A percentile compares a stretch with the other conserved stretches of the same genome.
Evolutionary conservation across 306 rosid genomes (phyloP).

Genomic region (Gynostemma pentaphyllum): DNA sequence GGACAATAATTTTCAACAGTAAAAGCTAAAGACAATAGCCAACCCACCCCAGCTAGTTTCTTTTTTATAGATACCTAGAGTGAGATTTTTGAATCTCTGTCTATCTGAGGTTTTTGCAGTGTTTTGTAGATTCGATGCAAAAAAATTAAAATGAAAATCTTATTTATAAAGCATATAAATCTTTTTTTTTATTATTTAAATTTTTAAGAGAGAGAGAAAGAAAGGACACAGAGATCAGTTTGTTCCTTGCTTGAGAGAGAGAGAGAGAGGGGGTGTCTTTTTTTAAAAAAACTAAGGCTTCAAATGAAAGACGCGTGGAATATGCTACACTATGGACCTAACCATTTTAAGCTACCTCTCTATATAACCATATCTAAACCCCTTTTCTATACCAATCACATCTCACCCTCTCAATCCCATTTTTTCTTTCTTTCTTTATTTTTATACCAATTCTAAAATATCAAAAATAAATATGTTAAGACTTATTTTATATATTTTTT

Average conservation of each 20-base stretch:
- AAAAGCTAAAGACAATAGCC: too few species aligned
- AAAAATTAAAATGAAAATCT: too few species aligned
- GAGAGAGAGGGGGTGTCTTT: neutral
- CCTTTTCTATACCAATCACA: too few species aligned
- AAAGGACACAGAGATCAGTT: too few species aligned
- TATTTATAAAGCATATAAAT: too few species aligned
- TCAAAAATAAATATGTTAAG: too few species aligned
- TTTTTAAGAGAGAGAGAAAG: neutral
- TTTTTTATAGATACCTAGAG: neutral
- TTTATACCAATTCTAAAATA: too few species aligned
- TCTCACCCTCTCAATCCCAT: too few species aligned
- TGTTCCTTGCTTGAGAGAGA: neutral
- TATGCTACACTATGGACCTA: neutral
- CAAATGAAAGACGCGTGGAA: constrained; percentile 3
- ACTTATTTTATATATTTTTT: too few species aligned
- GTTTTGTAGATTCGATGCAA: constrained; percentile 31
- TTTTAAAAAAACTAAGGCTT: neutral
- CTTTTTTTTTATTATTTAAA: neutral
- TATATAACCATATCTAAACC: too few species aligned
- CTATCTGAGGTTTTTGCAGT: constrained; percentile 29
- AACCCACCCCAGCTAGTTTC: too few species aligned
- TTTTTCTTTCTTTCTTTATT: too few species aligned
- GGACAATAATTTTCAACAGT: neutral
- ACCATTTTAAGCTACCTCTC: neutral
- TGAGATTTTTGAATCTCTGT: constrained; percentile 1